Evolutionary conservation across 2,329 filamentous ascomycete genomes (phyloP), one percentile per base, ranked within the genome.

Genomic region (Cyphellophora attinorum): DNA sequence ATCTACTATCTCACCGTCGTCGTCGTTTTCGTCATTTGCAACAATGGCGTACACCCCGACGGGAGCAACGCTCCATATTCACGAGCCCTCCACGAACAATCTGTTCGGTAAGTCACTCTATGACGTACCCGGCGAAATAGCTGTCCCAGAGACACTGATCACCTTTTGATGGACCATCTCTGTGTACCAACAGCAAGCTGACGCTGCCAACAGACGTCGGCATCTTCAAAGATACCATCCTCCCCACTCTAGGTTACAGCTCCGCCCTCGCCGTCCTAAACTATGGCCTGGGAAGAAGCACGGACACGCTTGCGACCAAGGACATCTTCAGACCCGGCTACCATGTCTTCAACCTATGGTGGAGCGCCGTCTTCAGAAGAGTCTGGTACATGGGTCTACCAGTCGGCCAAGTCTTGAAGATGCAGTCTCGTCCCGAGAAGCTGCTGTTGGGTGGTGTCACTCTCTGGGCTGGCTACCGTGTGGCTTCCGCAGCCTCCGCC

Each of bases 331-430:
- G 72, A 72, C 69, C 72, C 1, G 55, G 61, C 3, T 68, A 60
- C 2, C 69, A 69, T 46, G 64, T 76, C 6, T 52, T 61, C 37
- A 76, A 74, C 48, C 72, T 70, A 5, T 77, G 73, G 74, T 76
- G 71, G 68, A 68, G 62, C 35, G 70, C 73, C 14, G 53, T 77
- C 27, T 71, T 72, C 11, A 58, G 62, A n/a, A 65, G 64, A 4
- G 57, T 73, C 8, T 51, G 60, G 31, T 55, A 61, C 37, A 58
- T 64, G 18, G 62, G 65, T 2, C 51, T 70, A 13, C 62, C 68
- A 0, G 38, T 71, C 4, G 46, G 56, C 2, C 56, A 64, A 30
- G 68, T 70, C 11, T 63, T 69, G 46, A 46, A 53, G 12, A 60
- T 60, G 3, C 55, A 76, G 3, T 64, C 65, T 2, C 71, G 71